Evolutionary conservation across 768 basidiomycete genomes (phyloP).

Genomic region (Leccinum longicurvipes): DNA sequence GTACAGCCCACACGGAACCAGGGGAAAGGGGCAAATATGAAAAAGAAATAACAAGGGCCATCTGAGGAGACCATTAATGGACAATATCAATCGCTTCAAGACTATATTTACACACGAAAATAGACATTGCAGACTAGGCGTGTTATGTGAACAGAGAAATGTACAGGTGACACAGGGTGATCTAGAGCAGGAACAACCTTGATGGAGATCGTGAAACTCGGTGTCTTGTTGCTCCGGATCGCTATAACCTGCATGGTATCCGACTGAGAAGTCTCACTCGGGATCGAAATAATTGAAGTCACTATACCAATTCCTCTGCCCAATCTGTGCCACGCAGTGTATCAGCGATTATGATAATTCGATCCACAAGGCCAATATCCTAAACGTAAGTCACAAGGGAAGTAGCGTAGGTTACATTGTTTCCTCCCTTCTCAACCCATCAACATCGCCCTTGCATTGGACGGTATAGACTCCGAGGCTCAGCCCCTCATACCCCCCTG

Average conservation of each 20-base stretch:
- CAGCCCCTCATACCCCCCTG: slow-evolving; percentile 30
- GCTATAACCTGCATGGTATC: not conserved
- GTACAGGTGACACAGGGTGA: not conserved
- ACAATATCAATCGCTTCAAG: not conserved
- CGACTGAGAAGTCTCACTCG: not conserved
- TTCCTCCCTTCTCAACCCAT: not conserved
- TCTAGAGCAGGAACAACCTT: not conserved
- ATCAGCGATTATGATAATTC: not conserved
- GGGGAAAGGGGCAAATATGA: not conserved
- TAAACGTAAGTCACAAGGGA: not conserved
- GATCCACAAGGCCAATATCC: not conserved
- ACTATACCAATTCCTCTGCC: not conserved
- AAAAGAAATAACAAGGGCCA: not conserved
- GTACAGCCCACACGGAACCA: not conserved
- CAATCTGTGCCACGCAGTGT: not conserved
- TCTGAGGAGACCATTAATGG: not conserved
- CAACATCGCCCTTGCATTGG: slow-evolving; percentile 8
- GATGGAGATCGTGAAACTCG: not conserved
- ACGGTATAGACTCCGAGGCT: slow-evolving; percentile 33
- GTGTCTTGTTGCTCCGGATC: not conserved
- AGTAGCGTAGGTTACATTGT: slow-evolving; percentile 1
- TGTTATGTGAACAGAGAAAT: not conserved
- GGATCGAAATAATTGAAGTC: not conserved
- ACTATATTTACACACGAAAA: not conserved
- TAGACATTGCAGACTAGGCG: not conserved